Conservation (phyloP, 2,329 filamentous ascomycete genomes). For the Zymoseptoria ardabiliae region DNA sequence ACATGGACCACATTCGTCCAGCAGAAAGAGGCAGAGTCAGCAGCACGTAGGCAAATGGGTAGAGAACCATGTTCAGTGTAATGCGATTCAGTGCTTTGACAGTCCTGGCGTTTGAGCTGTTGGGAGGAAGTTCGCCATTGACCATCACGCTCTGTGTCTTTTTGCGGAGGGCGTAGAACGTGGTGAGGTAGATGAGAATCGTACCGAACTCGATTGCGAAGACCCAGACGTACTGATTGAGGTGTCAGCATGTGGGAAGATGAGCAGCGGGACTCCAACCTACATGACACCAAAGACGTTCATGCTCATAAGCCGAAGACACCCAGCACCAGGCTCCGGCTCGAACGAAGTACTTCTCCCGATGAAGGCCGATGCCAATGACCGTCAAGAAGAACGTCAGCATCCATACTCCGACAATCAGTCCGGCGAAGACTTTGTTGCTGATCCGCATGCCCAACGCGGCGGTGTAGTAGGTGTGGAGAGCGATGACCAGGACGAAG, state of each 20-base stretch:
- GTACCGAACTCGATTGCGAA: slow-evolving; percentile 49
- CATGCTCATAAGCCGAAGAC: slow-evolving; percentile 44
- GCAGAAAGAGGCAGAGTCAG: slow-evolving; percentile 60
- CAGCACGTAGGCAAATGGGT: slow-evolving; percentile 62
- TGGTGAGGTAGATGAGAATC: slow-evolving; percentile 42
- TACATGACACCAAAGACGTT: slow-evolving; percentile 40
- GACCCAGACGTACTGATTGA: slow-evolving; percentile 59
- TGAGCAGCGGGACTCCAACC: neutral
- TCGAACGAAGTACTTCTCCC: slow-evolving; percentile 50
- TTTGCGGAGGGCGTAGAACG: slow-evolving; percentile 25
- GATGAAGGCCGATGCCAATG: slow-evolving; percentile 41
- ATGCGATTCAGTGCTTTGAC: slow-evolving; percentile 32
- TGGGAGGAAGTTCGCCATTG: slow-evolving; percentile 4
- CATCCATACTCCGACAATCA: slow-evolving; percentile 48
- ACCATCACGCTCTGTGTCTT: slow-evolving; percentile 20
- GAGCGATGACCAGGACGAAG: slow-evolving; percentile 58
- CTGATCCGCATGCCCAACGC: slow-evolving; percentile 49
- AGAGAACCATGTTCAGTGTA: slow-evolving; percentile 55
- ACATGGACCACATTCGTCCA: slow-evolving; percentile 57
- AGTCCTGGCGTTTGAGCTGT: slow-evolving; percentile 19
- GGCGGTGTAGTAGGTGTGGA: slow-evolving; percentile 59
- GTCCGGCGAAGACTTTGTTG: slow-evolving; percentile 43
- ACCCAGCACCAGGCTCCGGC: slow-evolving; percentile 65
- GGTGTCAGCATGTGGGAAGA: neutral
- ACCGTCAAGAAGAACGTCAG: slow-evolving; percentile 53